A percentile compares a stretch with the other conserved stretches of the same genome.
phyloP scores from a whole-genome alignment of 1,284 basidiomycete species.

The Cutaneotrichosporon cavernicola region DNA sequence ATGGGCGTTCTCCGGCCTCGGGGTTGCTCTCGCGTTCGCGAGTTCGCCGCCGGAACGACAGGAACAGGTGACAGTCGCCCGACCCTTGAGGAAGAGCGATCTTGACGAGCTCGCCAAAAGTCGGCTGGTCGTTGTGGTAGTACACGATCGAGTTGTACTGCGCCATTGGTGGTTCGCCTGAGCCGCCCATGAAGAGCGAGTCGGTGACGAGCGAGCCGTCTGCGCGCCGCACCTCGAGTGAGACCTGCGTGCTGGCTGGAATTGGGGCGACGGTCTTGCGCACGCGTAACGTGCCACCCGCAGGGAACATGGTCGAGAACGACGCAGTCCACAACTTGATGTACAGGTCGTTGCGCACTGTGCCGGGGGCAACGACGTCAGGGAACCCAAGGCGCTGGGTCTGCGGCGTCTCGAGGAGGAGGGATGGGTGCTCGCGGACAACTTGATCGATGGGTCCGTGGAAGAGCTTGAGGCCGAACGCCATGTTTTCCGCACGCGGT shows the following conservation, averaged over 20 bases:
- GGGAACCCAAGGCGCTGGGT: conserved; percentile 92
- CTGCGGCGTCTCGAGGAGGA: conserved; percentile 77
- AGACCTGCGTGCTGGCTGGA: conserved; percentile 75
- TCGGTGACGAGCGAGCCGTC: conserved; percentile 69
- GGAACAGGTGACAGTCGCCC: conserved; percentile 85
- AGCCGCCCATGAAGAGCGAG: conserved; percentile 74
- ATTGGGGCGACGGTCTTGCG: conserved; percentile 38
- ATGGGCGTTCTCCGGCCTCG: conserved; percentile 65
- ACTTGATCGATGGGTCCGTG: conserved; percentile 75
- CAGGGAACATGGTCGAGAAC: conserved; percentile 59
- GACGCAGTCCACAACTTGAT: conserved; percentile 90
- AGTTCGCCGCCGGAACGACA: conserved; percentile 68
- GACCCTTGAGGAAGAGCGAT: conserved; percentile 70
- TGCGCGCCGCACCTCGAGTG: conserved; percentile 78
- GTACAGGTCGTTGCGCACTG: conserved; percentile 89
- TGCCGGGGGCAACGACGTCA: conserved; percentile 91
- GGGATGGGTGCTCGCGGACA: conserved; percentile 77
- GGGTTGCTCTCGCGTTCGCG: conserved; percentile 62
- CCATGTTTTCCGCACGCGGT: conserved; percentile 75
- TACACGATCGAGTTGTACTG: conserved; percentile 90
- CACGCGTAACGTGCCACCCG: conserved; percentile 48
- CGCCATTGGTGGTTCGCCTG: conserved; percentile 75
- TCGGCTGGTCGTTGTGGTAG: conserved; percentile 76
- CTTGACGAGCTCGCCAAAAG: conserved; percentile 91
- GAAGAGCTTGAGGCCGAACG: conserved; percentile 86